Evolutionary conservation across 495 filamentous ascomycete species (phyloP).

Genomic region (Penicillium riverlandense): DNA sequence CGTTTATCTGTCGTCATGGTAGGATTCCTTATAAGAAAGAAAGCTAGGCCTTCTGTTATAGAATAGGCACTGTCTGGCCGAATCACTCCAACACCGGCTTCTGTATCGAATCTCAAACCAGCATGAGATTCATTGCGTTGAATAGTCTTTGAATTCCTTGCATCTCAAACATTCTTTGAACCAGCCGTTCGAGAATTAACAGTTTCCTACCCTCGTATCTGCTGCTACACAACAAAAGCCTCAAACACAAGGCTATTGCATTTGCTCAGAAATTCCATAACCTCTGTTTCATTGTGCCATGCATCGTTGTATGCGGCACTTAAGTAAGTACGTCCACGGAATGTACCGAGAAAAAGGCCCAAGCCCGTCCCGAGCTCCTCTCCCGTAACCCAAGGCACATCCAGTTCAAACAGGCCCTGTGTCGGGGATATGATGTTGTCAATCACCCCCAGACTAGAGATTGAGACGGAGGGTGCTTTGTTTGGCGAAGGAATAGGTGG

Average conservation of each 20-base stretch:
- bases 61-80: too few species aligned
- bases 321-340: slow-evolving; percentile 18
- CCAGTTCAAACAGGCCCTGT: slow-evolving; percentile 16
- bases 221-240: too few species aligned
- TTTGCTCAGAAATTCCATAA: slow-evolving; percentile 15
- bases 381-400: slow-evolving; percentile 34
- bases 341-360: slow-evolving; percentile 32
- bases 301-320: slow-evolving; percentile 35
- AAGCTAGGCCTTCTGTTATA: too few species aligned
- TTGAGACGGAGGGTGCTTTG: slow-evolving; percentile 21
- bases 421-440: slow-evolving; percentile 17
- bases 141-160: too few species aligned
- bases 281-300: slow-evolving; percentile 22
- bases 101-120: too few species aligned
- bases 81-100: too few species aligned
- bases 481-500: slow-evolving; percentile 21
- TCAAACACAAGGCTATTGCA: slow-evolving; percentile 8
- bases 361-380: slow-evolving; percentile 30
- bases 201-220: too few species aligned
- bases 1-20: too few species aligned
- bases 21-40: too few species aligned
- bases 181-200: too few species aligned
- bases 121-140: too few species aligned
- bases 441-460: slow-evolving; percentile 32
- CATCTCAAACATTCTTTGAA: too few species aligned